phyloP scores from a whole-genome alignment of 352 stramenopile genomes.

The Saprolegnia parasitica region DNA sequence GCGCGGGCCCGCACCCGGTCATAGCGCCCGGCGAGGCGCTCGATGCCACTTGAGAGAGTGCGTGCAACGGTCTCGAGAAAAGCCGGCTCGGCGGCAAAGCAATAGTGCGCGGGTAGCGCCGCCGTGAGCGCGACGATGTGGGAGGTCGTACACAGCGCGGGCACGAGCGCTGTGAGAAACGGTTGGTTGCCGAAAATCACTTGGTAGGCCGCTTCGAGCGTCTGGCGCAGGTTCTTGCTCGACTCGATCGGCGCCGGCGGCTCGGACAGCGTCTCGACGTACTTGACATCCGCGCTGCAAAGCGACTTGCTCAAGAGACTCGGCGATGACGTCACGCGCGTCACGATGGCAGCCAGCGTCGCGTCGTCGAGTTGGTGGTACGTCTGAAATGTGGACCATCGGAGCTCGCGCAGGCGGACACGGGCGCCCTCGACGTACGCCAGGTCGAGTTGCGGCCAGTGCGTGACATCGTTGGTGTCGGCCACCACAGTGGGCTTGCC shows the following conservation, averaged over 20 bases:
- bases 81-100: constrained; percentile 33
- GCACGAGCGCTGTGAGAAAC: constrained; percentile 6
- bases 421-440: constrained; percentile 38
- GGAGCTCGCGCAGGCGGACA: constrained; percentile 45
- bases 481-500: constrained; percentile 52
- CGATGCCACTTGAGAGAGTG: constrained; percentile 36
- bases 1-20: constrained; percentile 41
- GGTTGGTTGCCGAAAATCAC: constrained; percentile 20
- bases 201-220: constrained; percentile 12
- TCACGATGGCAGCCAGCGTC: not conserved
- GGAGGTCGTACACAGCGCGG: constrained; percentile 2
- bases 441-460: constrained; percentile 24
- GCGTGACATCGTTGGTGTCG: constrained; percentile 47
- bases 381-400: constrained; percentile 41
- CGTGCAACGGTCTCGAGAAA: constrained; percentile 47
- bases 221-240: not conserved
- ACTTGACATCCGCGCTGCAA: not conserved
- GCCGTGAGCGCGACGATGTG: constrained; percentile 12
- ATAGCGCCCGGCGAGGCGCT: constrained; percentile 39
- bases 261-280: not conserved
- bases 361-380: constrained; percentile 6
- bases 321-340: not conserved
- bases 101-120: not conserved
- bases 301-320: not conserved
- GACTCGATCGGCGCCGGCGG: not conserved